Percentiles rank a stretch among this genome's conserved stretches.
These are phyloP conservation scores for Ochromonas danica DNA, from an alignment of 108 stramenopile genomes.

Conservation along the genomic window DNA sequence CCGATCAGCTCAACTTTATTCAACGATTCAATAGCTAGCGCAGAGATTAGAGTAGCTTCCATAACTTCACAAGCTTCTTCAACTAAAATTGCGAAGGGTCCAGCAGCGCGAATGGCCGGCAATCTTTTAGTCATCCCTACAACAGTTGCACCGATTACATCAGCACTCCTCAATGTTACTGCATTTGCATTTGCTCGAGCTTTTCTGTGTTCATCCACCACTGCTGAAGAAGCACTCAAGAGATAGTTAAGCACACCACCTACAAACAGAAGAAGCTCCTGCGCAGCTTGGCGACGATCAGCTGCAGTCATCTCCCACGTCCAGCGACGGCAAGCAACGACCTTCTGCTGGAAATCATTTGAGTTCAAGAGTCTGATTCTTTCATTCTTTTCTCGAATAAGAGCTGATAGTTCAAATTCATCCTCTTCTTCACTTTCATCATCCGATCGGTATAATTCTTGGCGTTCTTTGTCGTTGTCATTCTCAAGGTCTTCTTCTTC, in stretches of 20 bases:
- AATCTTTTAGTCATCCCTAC: constrained; percentile 18
- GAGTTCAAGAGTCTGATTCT: no score
- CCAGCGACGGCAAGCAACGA: neutral
- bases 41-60: constrained; percentile 26
- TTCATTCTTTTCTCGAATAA: no score
- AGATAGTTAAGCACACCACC: neutral
- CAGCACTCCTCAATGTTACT: neutral
- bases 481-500: neutral
- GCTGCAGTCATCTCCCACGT: neutral
- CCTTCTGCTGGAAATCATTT: no score
- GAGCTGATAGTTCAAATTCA: no score
- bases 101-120: constrained; percentile 25
- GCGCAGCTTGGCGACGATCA: constrained; percentile 5
- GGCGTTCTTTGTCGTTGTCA: neutral
- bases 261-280: neutral
- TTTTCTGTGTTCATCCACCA: neutral
- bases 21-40: constrained; percentile 20
- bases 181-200: neutral
- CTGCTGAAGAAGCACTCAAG: neutral
- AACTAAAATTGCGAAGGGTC: constrained; percentile 27
- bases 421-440: constrained; percentile 2
- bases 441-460: neutral
- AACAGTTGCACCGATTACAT: constrained; percentile 22
- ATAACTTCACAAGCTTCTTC: constrained; percentile 39
- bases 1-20: constrained; percentile 25